Evolutionary conservation across 495 filamentous ascomycete genomes (phyloP).

Genomic region (Trichoderma orchidacearum): DNA sequence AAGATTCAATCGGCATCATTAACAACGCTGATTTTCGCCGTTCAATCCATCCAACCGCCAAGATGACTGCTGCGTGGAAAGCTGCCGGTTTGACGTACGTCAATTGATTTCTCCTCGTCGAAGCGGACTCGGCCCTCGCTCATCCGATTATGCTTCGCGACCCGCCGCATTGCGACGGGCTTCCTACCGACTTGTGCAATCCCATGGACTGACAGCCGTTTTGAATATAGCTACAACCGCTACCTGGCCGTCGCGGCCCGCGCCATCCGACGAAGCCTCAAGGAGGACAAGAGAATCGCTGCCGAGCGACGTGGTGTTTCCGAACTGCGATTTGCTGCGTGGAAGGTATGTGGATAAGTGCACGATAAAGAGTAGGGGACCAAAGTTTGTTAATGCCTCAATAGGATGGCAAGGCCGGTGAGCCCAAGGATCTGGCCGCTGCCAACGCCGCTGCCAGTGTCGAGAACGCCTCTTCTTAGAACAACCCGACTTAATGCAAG

Average conservation of each 20-base stretch:
- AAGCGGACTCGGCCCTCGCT: not conserved
- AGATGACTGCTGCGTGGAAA: conserved; percentile 98
- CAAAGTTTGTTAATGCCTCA: conserved; percentile 7
- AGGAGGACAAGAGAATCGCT: conserved; percentile 73
- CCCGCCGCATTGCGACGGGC: conserved; percentile 2
- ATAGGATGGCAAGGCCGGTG: conserved; percentile 95
- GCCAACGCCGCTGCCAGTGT: conserved; percentile 41
- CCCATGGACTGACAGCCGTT: conserved; percentile 11
- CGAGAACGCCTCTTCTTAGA: not conserved
- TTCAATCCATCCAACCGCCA: conserved; percentile 27
- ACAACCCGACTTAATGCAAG: not conserved
- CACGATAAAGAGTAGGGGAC: conserved; percentile 3
- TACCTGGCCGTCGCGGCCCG: conserved; percentile 66
- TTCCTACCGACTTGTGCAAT: not conserved
- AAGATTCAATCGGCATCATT: conserved; percentile 3
- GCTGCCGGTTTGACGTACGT: conserved; percentile 88
- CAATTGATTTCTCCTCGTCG: conserved; percentile 6
- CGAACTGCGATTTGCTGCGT: conserved; percentile 90
- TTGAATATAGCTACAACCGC: conserved; percentile 58
- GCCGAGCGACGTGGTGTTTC: conserved; percentile 84
- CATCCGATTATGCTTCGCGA: conserved; percentile 4
- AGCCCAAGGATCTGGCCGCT: conserved; percentile 56
- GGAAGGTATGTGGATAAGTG: conserved; percentile 59
- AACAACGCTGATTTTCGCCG: not conserved
- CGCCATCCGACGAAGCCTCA: conserved; percentile 80